Percentiles rank a stretch among this genome's conserved stretches.
Conservation (phyloP, 148 eudicot species). For the Limonium bicolor region DNA sequence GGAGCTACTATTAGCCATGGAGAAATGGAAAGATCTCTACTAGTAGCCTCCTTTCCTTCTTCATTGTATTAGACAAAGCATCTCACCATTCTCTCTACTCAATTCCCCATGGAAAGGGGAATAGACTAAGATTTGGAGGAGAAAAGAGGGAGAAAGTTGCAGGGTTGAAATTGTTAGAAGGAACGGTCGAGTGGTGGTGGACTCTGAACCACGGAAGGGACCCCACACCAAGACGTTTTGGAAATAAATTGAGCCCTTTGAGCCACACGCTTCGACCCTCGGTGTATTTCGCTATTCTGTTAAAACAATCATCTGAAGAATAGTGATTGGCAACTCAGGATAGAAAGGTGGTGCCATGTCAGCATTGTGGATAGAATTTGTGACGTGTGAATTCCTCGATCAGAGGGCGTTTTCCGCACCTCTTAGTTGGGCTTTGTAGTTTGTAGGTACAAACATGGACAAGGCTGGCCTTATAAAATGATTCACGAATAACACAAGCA, state of each 20-base stretch:
- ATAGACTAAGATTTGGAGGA: background rate
- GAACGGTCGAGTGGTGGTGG: background rate
- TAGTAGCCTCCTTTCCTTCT: background rate
- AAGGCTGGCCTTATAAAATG: too few species aligned
- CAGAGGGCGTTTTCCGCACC: background rate
- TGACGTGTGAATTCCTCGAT: background rate
- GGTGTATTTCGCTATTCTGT: background rate
- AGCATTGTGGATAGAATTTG: slow-evolving; percentile 1
- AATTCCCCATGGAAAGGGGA: background rate
- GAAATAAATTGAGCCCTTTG: too few species aligned
- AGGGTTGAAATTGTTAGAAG: background rate
- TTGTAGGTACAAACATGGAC: too few species aligned
- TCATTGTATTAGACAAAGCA: slow-evolving; percentile 1
- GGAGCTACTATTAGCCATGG: slow-evolving; percentile 6
- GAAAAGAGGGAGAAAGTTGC: background rate
- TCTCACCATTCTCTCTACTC: slow-evolving; percentile 1
- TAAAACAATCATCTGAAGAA: too few species aligned
- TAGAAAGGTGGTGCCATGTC: background rate
- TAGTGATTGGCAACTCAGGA: background rate
- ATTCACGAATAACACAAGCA: too few species aligned
- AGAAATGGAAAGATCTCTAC: background rate
- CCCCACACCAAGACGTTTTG: slow-evolving; percentile 1
- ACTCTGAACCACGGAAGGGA: background rate
- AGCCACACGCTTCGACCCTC: slow-evolving; percentile 1
- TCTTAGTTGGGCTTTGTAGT: too few species aligned